Evolutionary conservation across 495 filamentous ascomycete species (phyloP).

Genomic region (Penicillium fimorum): DNA sequence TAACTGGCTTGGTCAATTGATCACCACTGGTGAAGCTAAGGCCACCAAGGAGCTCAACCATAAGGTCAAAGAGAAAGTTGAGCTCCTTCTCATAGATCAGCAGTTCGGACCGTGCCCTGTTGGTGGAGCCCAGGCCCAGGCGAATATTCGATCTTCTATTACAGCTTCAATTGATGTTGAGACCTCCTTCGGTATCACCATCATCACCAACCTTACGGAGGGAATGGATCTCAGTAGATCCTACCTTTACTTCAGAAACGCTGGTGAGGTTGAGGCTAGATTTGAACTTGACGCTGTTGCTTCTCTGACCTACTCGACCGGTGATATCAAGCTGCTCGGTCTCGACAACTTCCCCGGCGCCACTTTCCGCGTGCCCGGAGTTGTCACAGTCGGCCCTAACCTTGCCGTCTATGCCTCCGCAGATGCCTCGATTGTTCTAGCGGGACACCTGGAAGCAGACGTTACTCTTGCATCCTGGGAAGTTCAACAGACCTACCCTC

Average conservation of each 20-base stretch:
- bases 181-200: conserved; percentile 29
- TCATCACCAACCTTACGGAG: conserved; percentile 14
- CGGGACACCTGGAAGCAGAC: conserved; percentile 16
- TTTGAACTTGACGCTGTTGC: conserved; percentile 26
- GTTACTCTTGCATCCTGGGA: conserved; percentile 21
- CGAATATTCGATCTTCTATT: conserved; percentile 11
- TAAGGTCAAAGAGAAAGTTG: conserved; percentile 15
- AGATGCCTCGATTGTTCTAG: conserved; percentile 16
- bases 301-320: conserved; percentile 3
- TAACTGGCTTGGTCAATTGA: conserved; percentile 7
- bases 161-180: conserved; percentile 16
- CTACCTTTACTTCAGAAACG: conserved; percentile 30
- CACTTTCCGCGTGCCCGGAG: conserved; percentile 32
- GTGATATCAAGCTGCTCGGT: conserved; percentile 13
- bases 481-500: conserved; percentile 20
- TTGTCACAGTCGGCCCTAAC: conserved; percentile 36
- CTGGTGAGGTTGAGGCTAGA: conserved; percentile 22
- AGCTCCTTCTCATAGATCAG: conserved; percentile 15
- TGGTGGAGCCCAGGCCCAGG: conserved; percentile 18
- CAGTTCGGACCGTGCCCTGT: conserved; percentile 20
- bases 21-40: conserved; percentile 3
- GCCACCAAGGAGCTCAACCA: conserved; percentile 22
- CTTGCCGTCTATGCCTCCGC: conserved; percentile 25
- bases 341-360: conserved; percentile 26
- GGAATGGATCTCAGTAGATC: conserved; percentile 24